phyloP scores from a whole-genome alignment of 345 rosid species.

The Kernera saxatilis region DNA sequence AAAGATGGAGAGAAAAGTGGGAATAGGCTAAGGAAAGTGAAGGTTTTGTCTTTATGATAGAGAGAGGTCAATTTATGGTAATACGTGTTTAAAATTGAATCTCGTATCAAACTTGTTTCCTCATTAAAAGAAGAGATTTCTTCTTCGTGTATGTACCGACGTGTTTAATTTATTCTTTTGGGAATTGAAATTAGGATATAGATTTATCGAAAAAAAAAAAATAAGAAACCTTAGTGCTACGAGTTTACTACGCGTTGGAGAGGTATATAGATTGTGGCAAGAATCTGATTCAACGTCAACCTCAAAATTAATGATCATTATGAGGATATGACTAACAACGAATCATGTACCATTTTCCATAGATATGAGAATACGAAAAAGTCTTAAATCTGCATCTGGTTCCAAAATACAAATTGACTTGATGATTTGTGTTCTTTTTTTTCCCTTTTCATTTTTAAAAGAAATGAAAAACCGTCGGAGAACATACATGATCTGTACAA shows the following conservation, averaged over 20 bases:
- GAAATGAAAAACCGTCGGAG: no score
- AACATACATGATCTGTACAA: no score
- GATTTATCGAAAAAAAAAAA: background rate
- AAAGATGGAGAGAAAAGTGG: background rate
- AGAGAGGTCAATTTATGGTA: background rate
- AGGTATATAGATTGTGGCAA: background rate
- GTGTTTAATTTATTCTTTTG: constrained; percentile 9
- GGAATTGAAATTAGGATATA: background rate
- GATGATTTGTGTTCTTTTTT: no score
- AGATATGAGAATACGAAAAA: background rate
- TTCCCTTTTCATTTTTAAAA: background rate
- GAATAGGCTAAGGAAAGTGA: constrained; percentile 5
- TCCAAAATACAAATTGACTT: background rate
- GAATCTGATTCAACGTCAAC: constrained; percentile 29
- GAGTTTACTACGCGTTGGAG: constrained; percentile 15
- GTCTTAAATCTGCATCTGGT: constrained; percentile 1
- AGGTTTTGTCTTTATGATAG: constrained; percentile 10
- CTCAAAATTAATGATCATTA: background rate
- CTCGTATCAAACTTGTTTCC: background rate
- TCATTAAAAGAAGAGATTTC: constrained; percentile 4
- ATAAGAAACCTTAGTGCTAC: background rate
- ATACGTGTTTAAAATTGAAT: constrained; percentile 20
- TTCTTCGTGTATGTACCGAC: constrained; percentile 20
- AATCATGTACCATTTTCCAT: constrained; percentile 22
- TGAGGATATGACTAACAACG: constrained; percentile 1